Evolutionary conservation across 2,329 filamentous ascomycete genomes (phyloP), one percentile per base, ranked within the genome.

Genomic region (Polytolypa hystricis): DNA sequence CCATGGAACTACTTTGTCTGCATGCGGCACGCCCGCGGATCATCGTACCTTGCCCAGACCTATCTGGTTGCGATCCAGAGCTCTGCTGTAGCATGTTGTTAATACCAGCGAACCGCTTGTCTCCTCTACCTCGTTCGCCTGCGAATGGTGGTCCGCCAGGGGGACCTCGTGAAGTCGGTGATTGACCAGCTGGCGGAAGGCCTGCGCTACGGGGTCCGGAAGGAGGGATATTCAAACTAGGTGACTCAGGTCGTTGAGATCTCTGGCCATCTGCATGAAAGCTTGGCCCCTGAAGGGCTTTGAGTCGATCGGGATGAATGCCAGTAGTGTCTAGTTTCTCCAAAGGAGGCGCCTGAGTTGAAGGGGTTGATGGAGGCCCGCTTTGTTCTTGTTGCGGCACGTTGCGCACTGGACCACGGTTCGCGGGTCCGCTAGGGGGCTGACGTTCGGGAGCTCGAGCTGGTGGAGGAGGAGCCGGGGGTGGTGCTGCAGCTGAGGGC

Each of bases 221-320:
- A 7, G 64, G 62, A 7, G 57, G 55, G 18, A 46, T 45, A 39
- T 55, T 44, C 16, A 51, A 23, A 31, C 53, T 40, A 33, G 51
- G 46, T 15, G 53, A 48, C 23, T 45, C 36, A 30, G 45, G 44
- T 35, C 41, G 56, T 17, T 47, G 51, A 29, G 47, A 42, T 36
- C 43, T 50, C 33, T 35, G 40, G 34, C 29, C 42, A 33, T 37
- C 46, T n/a, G 30, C 26, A 23, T 47, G 42, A 17, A 47, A 47
- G 2, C 45, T 43, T 4, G 49, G 33, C 14, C 49, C 45, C 41
- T 60, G 58, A 21, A 66, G 57, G 25, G 63, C 60, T 27, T 62
- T 65, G 30, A 73, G 52, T 25, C 71, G 64, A 47, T 72, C 71
- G 8, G 71, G 71, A 48, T 74, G 71, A 30, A 75, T 64, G 20